Evolutionary conservation across 306 rosid species (phyloP).

Genomic region (Rubus idaeus): DNA sequence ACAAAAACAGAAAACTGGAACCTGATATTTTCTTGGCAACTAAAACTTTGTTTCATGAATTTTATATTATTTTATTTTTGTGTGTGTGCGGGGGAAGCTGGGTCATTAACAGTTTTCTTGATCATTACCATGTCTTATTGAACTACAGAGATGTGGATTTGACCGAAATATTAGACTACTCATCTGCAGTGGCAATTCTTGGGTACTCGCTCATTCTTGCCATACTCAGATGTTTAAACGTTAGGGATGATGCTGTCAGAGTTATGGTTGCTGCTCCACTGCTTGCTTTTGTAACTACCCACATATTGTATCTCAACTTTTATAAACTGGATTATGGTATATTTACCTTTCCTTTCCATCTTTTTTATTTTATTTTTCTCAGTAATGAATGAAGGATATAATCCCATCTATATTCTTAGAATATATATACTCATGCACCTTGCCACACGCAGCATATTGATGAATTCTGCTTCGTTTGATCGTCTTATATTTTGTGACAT

Average conservation of each 20-base stretch:
- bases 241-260: slow-evolving; percentile 69
- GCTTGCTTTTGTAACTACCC: slow-evolving; percentile 64
- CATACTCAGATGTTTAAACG: slow-evolving; percentile 52
- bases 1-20: background rate
- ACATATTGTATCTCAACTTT: slow-evolving; percentile 65
- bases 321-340: slow-evolving; percentile 69
- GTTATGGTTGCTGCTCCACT: slow-evolving; percentile 79
- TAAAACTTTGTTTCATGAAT: background rate
- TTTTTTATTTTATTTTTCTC: slow-evolving; percentile 6
- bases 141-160: slow-evolving; percentile 61
- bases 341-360: slow-evolving; percentile 10
- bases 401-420: background rate
- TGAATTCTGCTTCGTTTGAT: background rate
- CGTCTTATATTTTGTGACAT: background rate
- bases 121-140: slow-evolving; percentile 13
- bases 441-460: background rate
- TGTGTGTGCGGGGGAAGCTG: background rate
- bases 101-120: background rate
- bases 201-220: slow-evolving; percentile 75
- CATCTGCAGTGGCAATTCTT: slow-evolving; percentile 64
- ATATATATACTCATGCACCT: background rate
- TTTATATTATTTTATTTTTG: background rate
- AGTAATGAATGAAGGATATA: background rate
- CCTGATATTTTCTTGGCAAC: slow-evolving; percentile 6
- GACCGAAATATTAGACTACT: slow-evolving; percentile 65